Conservation (phyloP, 257 asterid genomes). For the Solanum pennellii region DNA sequence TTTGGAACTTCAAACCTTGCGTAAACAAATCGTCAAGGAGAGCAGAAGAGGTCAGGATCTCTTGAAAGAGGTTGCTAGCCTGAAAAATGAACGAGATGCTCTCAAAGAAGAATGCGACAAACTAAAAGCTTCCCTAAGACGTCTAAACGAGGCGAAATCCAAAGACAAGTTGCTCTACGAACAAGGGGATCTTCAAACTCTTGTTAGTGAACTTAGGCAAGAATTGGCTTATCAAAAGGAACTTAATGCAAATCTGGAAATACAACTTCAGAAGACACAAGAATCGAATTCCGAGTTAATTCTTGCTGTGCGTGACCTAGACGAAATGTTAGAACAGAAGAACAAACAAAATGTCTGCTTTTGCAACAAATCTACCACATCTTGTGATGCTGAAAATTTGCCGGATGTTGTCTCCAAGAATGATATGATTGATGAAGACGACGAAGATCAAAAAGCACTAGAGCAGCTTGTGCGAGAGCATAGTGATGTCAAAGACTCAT, state of each 20-base stretch:
- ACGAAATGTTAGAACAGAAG: slow-evolving; percentile 76
- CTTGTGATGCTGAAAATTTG: slow-evolving; percentile 4
- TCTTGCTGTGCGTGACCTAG: slow-evolving; percentile 88
- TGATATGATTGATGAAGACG: slow-evolving; percentile 29
- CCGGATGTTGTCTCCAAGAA: slow-evolving; percentile 6
- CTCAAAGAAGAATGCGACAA: slow-evolving; percentile 54
- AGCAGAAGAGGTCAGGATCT: slow-evolving; percentile 78
- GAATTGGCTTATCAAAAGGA: slow-evolving; percentile 73
- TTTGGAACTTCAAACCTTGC: slow-evolving; percentile 86
- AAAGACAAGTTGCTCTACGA: slow-evolving; percentile 24
- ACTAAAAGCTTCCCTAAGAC: slow-evolving; percentile 26
- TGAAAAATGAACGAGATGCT: slow-evolving; percentile 72
- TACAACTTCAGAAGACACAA: slow-evolving; percentile 80
- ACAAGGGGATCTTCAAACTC: slow-evolving; percentile 41
- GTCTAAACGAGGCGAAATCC: slow-evolving; percentile 21
- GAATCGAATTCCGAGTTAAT: slow-evolving; percentile 82
- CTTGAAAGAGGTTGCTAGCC: slow-evolving; percentile 41
- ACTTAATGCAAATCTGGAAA: slow-evolving; percentile 51
- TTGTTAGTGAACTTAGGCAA: slow-evolving; percentile 70
- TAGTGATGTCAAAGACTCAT: slow-evolving; percentile 42
- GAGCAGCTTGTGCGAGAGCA: slow-evolving; percentile 76
- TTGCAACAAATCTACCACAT: slow-evolving; percentile 3
- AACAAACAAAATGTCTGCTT: slow-evolving; percentile 26
- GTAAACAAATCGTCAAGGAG: slow-evolving; percentile 90
- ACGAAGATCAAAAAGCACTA: slow-evolving; percentile 70